A percentile compares a stretch with the other conserved stretches of the same genome.
These are phyloP conservation scores for Zymoseptoria pseudotritici DNA, from an alignment of 2,329 filamentous ascomycete species.

Conservation along the genomic window DNA sequence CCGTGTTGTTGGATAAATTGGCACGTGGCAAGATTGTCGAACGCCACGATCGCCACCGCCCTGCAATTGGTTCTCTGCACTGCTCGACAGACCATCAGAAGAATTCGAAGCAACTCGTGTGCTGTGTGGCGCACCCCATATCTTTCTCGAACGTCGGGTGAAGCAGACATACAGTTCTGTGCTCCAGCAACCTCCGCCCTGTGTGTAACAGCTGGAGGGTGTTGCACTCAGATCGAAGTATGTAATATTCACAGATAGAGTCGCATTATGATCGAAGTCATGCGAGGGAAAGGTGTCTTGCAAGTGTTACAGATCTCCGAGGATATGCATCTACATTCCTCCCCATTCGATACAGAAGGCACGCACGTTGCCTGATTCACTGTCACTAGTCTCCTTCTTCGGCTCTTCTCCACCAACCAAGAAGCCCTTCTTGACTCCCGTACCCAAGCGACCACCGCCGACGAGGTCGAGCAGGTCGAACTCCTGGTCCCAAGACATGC, in stretches of 20 bases:
- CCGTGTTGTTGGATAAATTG: neutral
- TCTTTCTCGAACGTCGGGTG: neutral
- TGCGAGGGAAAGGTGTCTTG: neutral
- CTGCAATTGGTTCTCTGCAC: neutral
- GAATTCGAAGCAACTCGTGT: neutral
- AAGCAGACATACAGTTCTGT: neutral
- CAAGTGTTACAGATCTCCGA: neutral
- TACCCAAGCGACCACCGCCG: conserved; percentile 78
- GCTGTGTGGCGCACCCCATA: neutral
- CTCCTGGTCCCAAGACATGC: conserved; percentile 78
- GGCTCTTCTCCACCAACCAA: conserved; percentile 65
- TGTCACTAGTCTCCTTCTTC: conserved; percentile 30
- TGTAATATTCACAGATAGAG: neutral
- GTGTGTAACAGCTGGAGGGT: neutral
- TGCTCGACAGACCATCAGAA: neutral
- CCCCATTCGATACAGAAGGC: conserved; percentile 91
- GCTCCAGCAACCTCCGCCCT: neutral
- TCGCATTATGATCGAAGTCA: neutral
- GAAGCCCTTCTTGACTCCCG: conserved; percentile 93
- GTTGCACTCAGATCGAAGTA: neutral
- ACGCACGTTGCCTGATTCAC: conserved; percentile 44
- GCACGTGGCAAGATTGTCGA: neutral
- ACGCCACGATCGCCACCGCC: neutral
- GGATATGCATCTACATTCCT: conserved; percentile 58
- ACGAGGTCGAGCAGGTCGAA: conserved; percentile 80